Percentiles rank a stretch among this genome's conserved stretches.
Evolutionary conservation across 2,329 filamentous ascomycete genomes (phyloP).

Genomic region (Pyrenophora tritici-repentis): DNA sequence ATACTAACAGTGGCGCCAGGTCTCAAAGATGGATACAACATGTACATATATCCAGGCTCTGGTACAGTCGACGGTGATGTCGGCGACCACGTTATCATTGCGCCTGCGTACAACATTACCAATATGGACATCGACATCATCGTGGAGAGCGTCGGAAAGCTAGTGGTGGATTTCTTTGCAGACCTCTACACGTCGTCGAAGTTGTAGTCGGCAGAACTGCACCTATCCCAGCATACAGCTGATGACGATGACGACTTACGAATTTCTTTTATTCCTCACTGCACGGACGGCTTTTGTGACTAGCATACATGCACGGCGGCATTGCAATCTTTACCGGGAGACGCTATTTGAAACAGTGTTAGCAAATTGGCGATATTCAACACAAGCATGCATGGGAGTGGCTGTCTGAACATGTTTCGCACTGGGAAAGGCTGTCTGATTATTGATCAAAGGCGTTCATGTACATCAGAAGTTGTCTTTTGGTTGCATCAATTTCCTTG

Average conservation of each 20-base stretch:
- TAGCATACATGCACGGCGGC: not conserved
- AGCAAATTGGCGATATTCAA: not conserved
- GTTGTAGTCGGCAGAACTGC: not conserved
- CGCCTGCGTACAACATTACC: slow-evolving; percentile 70
- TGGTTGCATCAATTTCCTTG: not conserved
- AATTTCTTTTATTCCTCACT: not conserved
- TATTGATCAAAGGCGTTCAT: not conserved
- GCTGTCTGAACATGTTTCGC: slow-evolving; percentile 10
- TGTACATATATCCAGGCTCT: slow-evolving; percentile 67
- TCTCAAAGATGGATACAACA: slow-evolving; percentile 52
- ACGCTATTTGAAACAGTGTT: slow-evolving; percentile 1
- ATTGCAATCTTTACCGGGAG: not conserved
- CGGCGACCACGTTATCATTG: slow-evolving; percentile 72
- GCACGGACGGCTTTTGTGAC: not conserved
- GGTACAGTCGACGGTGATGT: slow-evolving; percentile 63
- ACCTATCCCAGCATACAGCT: not conserved
- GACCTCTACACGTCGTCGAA: slow-evolving; percentile 7
- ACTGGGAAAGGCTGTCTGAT: not conserved
- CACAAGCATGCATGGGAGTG: slow-evolving; percentile 5
- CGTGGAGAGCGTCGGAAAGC: slow-evolving; percentile 55
- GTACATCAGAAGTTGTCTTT: not conserved
- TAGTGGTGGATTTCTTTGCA: slow-evolving; percentile 58
- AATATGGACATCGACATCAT: slow-evolving; percentile 61
- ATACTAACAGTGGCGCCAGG: slow-evolving; percentile 34
- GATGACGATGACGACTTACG: not conserved